Evolutionary conservation across 192 early-diverging fungal genomes (phyloP), one percentile per base, ranked within the genome.

Genomic region (Fimicolochytrium jonesii): DNA sequence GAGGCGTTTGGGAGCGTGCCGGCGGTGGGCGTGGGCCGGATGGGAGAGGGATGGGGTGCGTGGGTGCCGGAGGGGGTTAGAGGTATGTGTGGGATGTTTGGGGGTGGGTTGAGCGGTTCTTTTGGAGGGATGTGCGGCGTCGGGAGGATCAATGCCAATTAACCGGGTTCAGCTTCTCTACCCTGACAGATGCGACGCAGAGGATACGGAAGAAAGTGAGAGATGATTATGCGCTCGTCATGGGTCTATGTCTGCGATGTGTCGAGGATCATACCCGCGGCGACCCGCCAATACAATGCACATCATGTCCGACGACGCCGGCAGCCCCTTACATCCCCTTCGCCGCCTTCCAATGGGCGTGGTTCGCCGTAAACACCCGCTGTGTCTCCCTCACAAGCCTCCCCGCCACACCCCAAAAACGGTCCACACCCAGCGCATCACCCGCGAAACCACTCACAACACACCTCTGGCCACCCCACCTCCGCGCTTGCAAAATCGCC

Each of bases 301-400:
- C n/a, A n/a, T n/a, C n/a, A n/a, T n/a, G n/a, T n/a, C n/a, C n/a
- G n/a, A n/a, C n/a, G n/a, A n/a, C n/a, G n/a, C n/a, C n/a, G n/a
- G n/a, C n/a, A n/a, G n/a, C 41, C 1, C 22, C 50, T 28, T 7
- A 9, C 7, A 52, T 26, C 5, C n/a, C 50, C 3, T 52, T 52
- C 50, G 6, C 50, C 15, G 41, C 15, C 15, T 42, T n/a, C 41
- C 15, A 42, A 1, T 42, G 41, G 41, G 41, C 41, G 1, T 42
- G 20, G 26, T 56, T 36, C n/a, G 15, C 9, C 18, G 54, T 56
- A 5, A 56, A 56, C 54, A 56, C 54, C 17, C 54, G 54, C 33
- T 56, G 54, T 39, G 35, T 56, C 29, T 56, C 54, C 6, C 54
- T 56, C 30, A 50, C 17, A n/a, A n/a, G n/a, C n/a, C n/a, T n/a